phyloP scores from a whole-genome alignment of 352 stramenopile species.

The Phytophthora ohioensis region DNA sequence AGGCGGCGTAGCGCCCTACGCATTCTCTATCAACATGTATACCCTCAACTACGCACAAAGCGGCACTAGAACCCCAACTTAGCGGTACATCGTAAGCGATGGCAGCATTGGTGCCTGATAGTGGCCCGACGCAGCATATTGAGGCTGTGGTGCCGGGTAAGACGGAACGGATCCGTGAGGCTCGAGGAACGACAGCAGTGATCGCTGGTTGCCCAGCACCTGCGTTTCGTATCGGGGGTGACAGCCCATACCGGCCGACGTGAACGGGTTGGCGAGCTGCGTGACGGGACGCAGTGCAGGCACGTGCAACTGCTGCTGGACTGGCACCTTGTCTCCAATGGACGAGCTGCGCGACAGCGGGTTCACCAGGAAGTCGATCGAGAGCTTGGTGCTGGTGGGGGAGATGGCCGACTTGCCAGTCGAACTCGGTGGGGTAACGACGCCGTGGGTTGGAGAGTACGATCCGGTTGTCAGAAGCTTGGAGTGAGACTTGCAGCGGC shows the following conservation, averaged over 20 bases:
- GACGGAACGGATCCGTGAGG: slow-evolving; percentile 25
- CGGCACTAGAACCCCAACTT: slow-evolving; percentile 27
- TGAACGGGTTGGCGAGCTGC: slow-evolving; percentile 36
- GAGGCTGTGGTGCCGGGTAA: slow-evolving; percentile 21
- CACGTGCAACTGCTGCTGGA: slow-evolving; percentile 19
- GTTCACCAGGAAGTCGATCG: slow-evolving; percentile 72
- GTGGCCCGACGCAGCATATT: slow-evolving; percentile 28
- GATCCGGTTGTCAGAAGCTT: slow-evolving; percentile 58
- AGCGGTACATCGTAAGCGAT: slow-evolving; percentile 47
- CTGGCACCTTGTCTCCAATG: slow-evolving; percentile 31
- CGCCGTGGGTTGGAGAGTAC: slow-evolving; percentile 23
- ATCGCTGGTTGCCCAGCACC: slow-evolving; percentile 41
- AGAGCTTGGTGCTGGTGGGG: slow-evolving; percentile 50
- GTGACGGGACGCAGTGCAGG: slow-evolving; percentile 26
- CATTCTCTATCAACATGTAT: slow-evolving; percentile 35
- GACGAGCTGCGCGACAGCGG: slow-evolving; percentile 45
- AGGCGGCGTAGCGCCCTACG: slow-evolving; percentile 8
- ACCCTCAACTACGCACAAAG: slow-evolving; percentile 36
- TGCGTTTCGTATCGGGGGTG: slow-evolving; percentile 25
- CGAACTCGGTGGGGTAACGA: slow-evolving; percentile 43
- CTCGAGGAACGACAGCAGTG: slow-evolving; percentile 52
- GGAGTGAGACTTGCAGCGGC: slow-evolving; percentile 87
- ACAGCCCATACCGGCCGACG: slow-evolving; percentile 22
- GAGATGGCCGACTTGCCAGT: slow-evolving; percentile 33
- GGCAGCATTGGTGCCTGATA: slow-evolving; percentile 36